Evolutionary conservation across 106 monocot genomes (phyloP), one percentile per base, ranked within the genome.

Genomic region (Narthecium ossifragum): DNA sequence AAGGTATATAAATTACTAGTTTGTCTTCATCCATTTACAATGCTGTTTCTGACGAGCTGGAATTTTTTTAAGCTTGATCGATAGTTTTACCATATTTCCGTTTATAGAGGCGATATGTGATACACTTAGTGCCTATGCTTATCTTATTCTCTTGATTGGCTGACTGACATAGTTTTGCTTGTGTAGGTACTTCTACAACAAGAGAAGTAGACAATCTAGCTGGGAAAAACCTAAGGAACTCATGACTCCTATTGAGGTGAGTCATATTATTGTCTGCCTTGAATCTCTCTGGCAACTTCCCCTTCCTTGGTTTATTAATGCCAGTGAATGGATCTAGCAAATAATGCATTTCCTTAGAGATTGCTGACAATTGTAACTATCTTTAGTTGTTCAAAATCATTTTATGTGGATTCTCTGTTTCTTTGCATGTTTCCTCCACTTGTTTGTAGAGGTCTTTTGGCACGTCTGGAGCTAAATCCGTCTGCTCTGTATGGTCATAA

Each of bases 361-460:
- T 53, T 32, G 56, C 25, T 56, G 32, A 34, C 32, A 56, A n/a
- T 56, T 56, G 20, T 29, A 27, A 28, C 13, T 10, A 14, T 8
- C 23, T 34, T 36, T 32, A 13, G 5, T 60, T 34, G 2, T 4
- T 41, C 21, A 60, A 60, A 60, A 34, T 60, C 43, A 31, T 62
- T 62, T 47, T 62, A 47, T 62, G 26, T 31, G 46, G 31, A 62
- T 47, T 62, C 8, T 31, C 30, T 48, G 30, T 31, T 21, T 46
- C 30, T 31, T 62, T 47, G 61, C 61, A 47, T 62, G 28, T 48
- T n/a, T 62, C 26, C 20, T 46, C 47, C 46, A 62, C 20, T 47
- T 46, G 31, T 32, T 46, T 62, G 61, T 62, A 62, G 61, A 62
- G 30, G 31, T 48, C 61, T 62, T 46, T 62, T 62, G 61, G 61